Evolutionary conservation across 768 basidiomycete species (phyloP), one percentile per base, ranked within the genome.

Genomic region (Coprinellus micaceus): DNA sequence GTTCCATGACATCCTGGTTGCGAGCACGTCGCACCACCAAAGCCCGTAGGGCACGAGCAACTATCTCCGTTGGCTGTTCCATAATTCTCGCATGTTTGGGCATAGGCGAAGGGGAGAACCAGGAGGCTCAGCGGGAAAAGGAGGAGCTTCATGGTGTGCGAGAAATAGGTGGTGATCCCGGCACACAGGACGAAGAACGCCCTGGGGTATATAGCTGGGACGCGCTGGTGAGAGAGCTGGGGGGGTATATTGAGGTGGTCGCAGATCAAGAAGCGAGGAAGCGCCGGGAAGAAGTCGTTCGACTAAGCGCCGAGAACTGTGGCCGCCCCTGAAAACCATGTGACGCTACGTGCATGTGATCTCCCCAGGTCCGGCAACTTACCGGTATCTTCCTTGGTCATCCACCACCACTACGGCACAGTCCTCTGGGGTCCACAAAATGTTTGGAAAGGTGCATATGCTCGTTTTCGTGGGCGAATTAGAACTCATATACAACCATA

Each of bases 11-110:
- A 97, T 1, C 78, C 83, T 0, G 88, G 82, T 55, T 81, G 76
- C 1, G 82, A 77, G 64, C 92, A 94, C 21, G 79, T 80, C 25
- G 81, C 53, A 6, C 88, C 90, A 11, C 88, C 89, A 64, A 91
- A 92, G 12, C 93, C 93, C 22, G 82, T 79, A 4, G 92, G 93
- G 68, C 94, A 97, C 22, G 78, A 69, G 66, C 94, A 95, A 22
- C 66, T 63, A 22, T 82, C 76, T 10, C 80, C 82, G 58, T 82
- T 83, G 39, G 68, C 61, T 3, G 74, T 64, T 28, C 88, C 91
- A 64, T 84, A 88, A 65, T 94, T 91, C 56, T 83, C 77, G 72
- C 91, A 94, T 53, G 75, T 69, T 61, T 79, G 78, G 1, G 70
- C 77, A 29, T 52, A 54, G 29, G 53, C 30, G 9, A 33, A 25